A percentile compares a stretch with the other conserved stretches of the same genome.
Evolutionary conservation across 1,139 yeast species (phyloP).

Genomic region (Geotrichum restrictum): DNA sequence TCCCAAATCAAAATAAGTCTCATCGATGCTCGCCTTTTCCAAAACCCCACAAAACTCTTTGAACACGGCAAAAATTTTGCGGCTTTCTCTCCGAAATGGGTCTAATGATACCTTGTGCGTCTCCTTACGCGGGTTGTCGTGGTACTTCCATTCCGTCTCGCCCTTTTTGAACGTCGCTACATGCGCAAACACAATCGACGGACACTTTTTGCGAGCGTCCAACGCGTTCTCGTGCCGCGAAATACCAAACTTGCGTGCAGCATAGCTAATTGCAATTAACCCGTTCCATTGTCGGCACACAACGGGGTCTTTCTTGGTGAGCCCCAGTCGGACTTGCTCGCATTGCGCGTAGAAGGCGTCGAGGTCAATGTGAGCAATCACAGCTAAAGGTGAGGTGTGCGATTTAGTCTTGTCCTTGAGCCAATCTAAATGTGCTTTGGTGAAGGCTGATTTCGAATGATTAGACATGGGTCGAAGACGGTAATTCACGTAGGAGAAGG

Average conservation of each 20-base stretch:
- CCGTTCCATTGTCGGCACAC: slow-evolving; percentile 94
- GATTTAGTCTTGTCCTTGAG: slow-evolving; percentile 26
- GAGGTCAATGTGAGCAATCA: slow-evolving; percentile 79
- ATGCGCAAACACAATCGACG: slow-evolving; percentile 71
- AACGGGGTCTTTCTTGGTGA: slow-evolving; percentile 68
- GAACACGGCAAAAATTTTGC: slow-evolving; percentile 69
- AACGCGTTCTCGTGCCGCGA: slow-evolving; percentile 68
- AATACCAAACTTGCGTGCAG: slow-evolving; percentile 82
- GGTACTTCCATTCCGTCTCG: slow-evolving; percentile 75
- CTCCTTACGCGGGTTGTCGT: slow-evolving; percentile 40
- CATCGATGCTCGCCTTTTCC: slow-evolving; percentile 95
- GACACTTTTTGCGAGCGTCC: slow-evolving; percentile 71
- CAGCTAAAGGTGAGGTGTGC: slow-evolving; percentile 63
- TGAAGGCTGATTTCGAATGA: slow-evolving; percentile 24
- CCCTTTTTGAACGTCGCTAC: slow-evolving; percentile 94
- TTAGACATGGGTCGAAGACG: too few species aligned
- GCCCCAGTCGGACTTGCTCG: slow-evolving; percentile 71
- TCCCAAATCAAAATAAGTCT: slow-evolving; percentile 83
- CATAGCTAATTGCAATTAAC: slow-evolving; percentile 73
- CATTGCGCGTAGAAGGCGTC: slow-evolving; percentile 96
- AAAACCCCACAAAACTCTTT: slow-evolving; percentile 43
- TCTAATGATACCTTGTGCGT: slow-evolving; percentile 82
- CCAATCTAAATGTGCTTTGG: slow-evolving; percentile 27
- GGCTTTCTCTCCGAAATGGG: slow-evolving; percentile 82
- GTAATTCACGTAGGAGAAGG: too few species aligned